A percentile compares a stretch with the other conserved stretches of the same genome.
phyloP scores from a whole-genome alignment of 805 yeast genomes.

The Metschnikowia noctiluminum region DNA sequence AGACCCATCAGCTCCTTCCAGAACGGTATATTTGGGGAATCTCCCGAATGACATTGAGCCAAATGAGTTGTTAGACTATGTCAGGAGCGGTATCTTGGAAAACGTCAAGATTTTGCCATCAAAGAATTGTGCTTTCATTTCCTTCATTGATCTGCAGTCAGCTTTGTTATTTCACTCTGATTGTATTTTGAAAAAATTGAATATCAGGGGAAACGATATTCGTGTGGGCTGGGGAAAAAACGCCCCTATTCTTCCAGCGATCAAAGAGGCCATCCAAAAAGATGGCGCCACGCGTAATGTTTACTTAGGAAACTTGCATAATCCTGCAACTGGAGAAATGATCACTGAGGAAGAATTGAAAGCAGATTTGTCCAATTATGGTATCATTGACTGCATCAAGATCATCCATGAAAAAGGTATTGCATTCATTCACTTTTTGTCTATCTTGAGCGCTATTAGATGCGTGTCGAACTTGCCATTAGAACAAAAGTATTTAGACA shows the following conservation, averaged over 20 bases:
- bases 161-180: constrained; percentile 92
- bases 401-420: constrained; percentile 76
- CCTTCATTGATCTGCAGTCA: constrained; percentile 83
- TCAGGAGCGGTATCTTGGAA: constrained; percentile 86
- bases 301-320: constrained; percentile 76
- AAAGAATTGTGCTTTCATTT: constrained; percentile 84
- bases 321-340: constrained; percentile 44
- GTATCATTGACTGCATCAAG: constrained; percentile 82
- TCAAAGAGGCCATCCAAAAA: constrained; percentile 69
- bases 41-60: constrained; percentile 79
- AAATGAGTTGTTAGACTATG: constrained; percentile 82
- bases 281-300: constrained; percentile 95
- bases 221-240: constrained; percentile 94
- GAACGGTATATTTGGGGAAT: constrained; percentile 89
- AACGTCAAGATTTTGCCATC: constrained; percentile 73
- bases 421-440: constrained; percentile 87
- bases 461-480: constrained; percentile 75
- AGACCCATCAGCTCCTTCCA: constrained; percentile 51
- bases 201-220: constrained; percentile 76
- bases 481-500: constrained; percentile 63
- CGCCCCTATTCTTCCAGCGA: constrained; percentile 68
- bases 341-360: constrained; percentile 63
- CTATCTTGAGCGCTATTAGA: constrained; percentile 80
- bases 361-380: constrained; percentile 67
- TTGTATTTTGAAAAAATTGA: constrained; percentile 78